Percentiles rank a stretch among this genome's conserved stretches.
Conservation (phyloP, 495 filamentous ascomycete species). For the Daldinia concentrica region DNA sequence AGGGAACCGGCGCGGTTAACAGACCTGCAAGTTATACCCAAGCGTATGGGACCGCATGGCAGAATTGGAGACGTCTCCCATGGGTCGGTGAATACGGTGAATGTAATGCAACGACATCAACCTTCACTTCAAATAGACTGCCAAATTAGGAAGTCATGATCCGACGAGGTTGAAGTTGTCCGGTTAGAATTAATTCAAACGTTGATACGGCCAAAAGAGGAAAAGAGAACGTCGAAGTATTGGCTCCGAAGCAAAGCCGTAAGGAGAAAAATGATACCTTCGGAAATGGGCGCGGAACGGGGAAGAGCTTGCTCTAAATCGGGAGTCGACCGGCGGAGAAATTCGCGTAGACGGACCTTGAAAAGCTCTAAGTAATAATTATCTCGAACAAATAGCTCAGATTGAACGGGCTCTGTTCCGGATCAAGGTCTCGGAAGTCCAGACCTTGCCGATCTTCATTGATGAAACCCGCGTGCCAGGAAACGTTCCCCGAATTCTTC, state of each 20-base stretch:
- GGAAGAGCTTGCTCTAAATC: constrained; percentile 13
- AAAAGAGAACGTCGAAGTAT: constrained; percentile 7
- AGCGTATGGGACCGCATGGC: constrained; percentile 16
- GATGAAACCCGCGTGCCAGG: constrained; percentile 5
- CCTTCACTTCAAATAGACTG: constrained; percentile 15
- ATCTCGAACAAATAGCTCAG: background rate
- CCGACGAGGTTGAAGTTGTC: constrained; percentile 40
- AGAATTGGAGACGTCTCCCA: constrained; percentile 14
- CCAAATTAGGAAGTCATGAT: constrained; percentile 30
- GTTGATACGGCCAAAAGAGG: constrained; percentile 26
- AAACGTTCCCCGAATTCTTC: background rate
- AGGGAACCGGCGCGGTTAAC: constrained; percentile 53
- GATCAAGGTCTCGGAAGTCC: constrained; percentile 31
- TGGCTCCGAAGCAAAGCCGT: constrained; percentile 9
- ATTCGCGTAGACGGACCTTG: constrained; percentile 13
- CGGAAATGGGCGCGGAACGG: constrained; percentile 38
- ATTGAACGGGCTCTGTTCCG: constrained; percentile 12
- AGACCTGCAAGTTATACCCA: constrained; percentile 41
- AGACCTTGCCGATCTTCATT: constrained; percentile 28
- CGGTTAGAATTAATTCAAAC: constrained; percentile 42
- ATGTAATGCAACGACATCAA: constrained; percentile 61
- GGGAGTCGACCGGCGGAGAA: background rate
- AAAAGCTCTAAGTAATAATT: constrained; percentile 6
- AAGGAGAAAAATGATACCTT: constrained; percentile 27
- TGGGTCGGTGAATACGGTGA: constrained; percentile 65